Conservation (phyloP, 768 basidiomycete species). For the Mycena latifolia region DNA sequence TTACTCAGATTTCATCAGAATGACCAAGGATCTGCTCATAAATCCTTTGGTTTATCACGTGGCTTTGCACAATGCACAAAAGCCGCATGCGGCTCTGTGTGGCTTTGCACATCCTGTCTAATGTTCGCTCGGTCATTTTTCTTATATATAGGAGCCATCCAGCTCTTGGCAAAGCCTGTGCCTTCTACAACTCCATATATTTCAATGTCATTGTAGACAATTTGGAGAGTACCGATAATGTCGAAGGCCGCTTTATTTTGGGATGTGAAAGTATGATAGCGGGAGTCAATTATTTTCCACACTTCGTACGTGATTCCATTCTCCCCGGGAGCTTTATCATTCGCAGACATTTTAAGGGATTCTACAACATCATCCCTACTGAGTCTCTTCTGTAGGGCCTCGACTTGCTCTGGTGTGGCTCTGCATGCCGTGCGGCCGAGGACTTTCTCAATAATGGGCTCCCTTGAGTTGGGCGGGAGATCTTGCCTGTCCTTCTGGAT, state of each 20-base stretch:
- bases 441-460: background rate
- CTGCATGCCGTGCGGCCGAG: background rate
- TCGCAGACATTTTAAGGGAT: background rate
- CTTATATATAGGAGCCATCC: constrained; percentile 6
- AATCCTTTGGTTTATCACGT: too few relatives aligned
- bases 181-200: background rate
- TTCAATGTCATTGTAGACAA: background rate
- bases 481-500: background rate
- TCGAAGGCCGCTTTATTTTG: background rate
- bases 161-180: background rate
- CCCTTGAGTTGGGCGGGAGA: background rate
- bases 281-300: background rate
- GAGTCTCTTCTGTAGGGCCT: background rate
- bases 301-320: background rate
- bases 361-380: background rate
- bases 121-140: background rate
- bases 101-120: too few relatives aligned
- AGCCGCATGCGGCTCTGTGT: too few relatives aligned
- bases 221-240: background rate
- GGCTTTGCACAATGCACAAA: too few relatives aligned
- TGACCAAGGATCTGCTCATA: too few relatives aligned
- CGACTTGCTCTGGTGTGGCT: background rate
- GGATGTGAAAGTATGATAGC: background rate
- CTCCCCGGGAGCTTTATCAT: background rate
- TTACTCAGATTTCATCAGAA: too few relatives aligned